Base-by-base conservation (phyloP, 257 asterid species). In the Salvia splendens region DNA sequence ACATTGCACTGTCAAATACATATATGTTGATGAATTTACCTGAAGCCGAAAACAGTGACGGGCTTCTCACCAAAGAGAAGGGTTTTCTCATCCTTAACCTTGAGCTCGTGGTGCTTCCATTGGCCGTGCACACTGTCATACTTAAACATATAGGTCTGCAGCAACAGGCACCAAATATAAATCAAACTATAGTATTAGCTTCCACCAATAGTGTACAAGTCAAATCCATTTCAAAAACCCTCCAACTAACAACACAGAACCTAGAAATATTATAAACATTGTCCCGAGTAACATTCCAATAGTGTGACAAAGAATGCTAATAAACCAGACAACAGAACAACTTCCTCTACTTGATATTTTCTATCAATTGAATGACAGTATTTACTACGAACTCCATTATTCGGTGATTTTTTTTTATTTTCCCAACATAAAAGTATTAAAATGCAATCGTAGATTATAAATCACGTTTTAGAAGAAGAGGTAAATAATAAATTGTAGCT, bases 41-140 rank as follows among this genome's bases (percentile, higher is more conserved):
- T 84, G 38, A 69, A 1, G 24, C 86, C 89, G 50, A 84, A 84
- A 51, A 84, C 86, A 5, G 77, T 45, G 41, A 84, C 87, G 0
- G 85, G 59, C 64, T 82, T 84, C 8, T 79, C 83, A 42, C 89
- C 89, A 56, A 81, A 84, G 68, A 84, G 84, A 77, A 84, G 86
- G 72, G 85, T 81, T 35, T 84, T 81, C 20, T 84, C 87, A 65
- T 84, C 89, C 78, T 81, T 81, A 16, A 81, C 80, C 67, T 77
- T 84, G 11, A 84, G 77, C 65, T 84, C 89, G 15, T 81, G 71
- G 75, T 84, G 86, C 81, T 81, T 84, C 86, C 86, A 84, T 38
- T 79, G 80, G 14, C 89, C 89, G 10, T 84, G 89, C 40, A 84
- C 89, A 75, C 86, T 81, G 77, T 81, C 89, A 33, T 84, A 81